phyloP scores from a whole-genome alignment of 2,329 filamentous ascomycete genomes.

The Fonsecaea pugnacius region DNA sequence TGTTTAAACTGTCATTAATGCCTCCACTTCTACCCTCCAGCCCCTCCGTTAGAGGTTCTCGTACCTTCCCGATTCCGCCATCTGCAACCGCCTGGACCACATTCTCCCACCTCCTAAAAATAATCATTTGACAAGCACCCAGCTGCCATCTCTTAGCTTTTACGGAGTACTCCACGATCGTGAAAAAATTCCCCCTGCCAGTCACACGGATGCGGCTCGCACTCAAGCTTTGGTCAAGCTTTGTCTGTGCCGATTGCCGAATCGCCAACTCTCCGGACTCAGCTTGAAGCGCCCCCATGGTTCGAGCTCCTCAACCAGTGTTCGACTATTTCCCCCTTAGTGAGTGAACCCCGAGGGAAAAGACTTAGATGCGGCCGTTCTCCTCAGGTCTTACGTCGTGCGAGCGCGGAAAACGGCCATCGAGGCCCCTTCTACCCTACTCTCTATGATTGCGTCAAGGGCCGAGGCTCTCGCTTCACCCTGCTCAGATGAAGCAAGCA shows the following conservation, averaged over 20 bases:
- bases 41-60: not conserved
- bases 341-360: not conserved
- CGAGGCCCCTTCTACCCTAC: not conserved
- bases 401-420: slow-evolving; percentile 1
- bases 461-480: not conserved
- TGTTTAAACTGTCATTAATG: not conserved
- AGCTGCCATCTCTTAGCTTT: slow-evolving; percentile 1
- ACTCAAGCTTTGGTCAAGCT: slow-evolving; percentile 48
- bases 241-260: slow-evolving; percentile 42
- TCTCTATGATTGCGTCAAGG: not conserved
- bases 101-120: slow-evolving; percentile 17
- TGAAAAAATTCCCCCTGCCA: slow-evolving; percentile 5
- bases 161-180: slow-evolving; percentile 16
- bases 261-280: slow-evolving; percentile 23
- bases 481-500: not conserved
- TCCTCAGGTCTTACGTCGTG: not conserved
- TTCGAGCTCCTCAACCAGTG: slow-evolving; percentile 38
- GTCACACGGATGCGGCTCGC: slow-evolving; percentile 16
- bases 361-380: not conserved
- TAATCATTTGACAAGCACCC: slow-evolving; percentile 4
- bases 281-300: slow-evolving; percentile 27
- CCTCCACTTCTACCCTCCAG: slow-evolving; percentile 1
- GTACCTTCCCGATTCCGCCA: not conserved
- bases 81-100: slow-evolving; percentile 9
- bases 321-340: slow-evolving; percentile 4